Evolutionary conservation across 352 stramenopile genomes (phyloP).

Genomic region (Phytophthora nicotianae): DNA sequence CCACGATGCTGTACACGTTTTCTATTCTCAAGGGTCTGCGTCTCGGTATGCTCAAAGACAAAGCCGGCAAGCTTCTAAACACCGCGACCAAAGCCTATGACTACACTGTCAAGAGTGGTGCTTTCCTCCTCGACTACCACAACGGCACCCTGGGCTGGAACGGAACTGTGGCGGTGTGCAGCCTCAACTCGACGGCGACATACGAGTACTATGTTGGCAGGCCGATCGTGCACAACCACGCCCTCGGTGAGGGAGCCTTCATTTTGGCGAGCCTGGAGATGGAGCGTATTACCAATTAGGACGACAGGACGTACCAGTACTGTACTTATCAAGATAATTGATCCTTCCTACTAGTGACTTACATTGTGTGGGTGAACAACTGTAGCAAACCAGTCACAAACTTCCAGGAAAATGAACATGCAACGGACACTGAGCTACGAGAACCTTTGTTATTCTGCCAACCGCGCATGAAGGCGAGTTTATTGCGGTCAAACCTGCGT

Average conservation of each 20-base stretch:
- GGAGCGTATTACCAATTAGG: constrained; percentile 24
- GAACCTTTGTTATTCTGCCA: no score
- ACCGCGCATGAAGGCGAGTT: no score
- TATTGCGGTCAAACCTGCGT: no score
- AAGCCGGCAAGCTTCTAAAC: constrained; percentile 2
- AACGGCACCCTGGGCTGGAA: constrained; percentile 32
- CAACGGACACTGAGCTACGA: no score
- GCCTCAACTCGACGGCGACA: constrained; percentile 33
- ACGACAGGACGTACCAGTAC: no score
- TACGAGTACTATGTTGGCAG: constrained; percentile 37
- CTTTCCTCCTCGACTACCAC: constrained; percentile 25
- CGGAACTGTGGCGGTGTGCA: constrained; percentile 33
- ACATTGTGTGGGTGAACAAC: no score
- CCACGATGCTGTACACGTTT: constrained; percentile 39
- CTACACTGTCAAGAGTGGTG: constrained; percentile 26
- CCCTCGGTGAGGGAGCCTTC: constrained; percentile 29
- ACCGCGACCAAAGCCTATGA: constrained; percentile 27
- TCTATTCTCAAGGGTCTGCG: constrained; percentile 37
- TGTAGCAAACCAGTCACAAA: no score
- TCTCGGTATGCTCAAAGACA: constrained; percentile 31
- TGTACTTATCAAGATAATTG: no score
- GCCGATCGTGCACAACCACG: constrained; percentile 29
- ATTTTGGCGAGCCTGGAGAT: constrained; percentile 32
- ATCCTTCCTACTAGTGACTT: no score
- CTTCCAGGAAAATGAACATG: no score